A percentile compares a stretch with the other conserved stretches of the same genome.
Conservation (phyloP, 306 rosid species). For the Cicer arietinum region DNA sequence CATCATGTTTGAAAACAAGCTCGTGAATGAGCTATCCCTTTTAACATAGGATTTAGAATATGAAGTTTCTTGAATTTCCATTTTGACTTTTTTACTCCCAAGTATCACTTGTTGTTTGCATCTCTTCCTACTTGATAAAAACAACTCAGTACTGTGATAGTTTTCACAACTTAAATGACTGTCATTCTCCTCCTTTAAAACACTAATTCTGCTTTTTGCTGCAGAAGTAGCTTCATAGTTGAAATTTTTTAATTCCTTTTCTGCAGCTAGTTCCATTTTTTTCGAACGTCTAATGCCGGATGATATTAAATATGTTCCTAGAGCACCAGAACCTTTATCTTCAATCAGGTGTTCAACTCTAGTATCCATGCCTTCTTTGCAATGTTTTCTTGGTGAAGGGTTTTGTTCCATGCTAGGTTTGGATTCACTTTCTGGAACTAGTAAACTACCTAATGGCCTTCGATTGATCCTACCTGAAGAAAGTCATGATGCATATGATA, state of each 20-base stretch:
- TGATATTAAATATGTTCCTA: slow-evolving; percentile 34
- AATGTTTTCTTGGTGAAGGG: slow-evolving; percentile 44
- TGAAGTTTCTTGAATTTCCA: slow-evolving; percentile 51
- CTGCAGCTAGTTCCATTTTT: slow-evolving; percentile 60
- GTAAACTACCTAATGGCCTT: slow-evolving; percentile 38
- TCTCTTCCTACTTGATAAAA: slow-evolving; percentile 58
- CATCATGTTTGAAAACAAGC: slow-evolving; percentile 77
- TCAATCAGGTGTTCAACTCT: slow-evolving; percentile 37
- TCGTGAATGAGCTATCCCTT: slow-evolving; percentile 82
- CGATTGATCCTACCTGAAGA: slow-evolving; percentile 50
- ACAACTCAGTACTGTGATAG: slow-evolving; percentile 55
- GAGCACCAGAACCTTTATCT: slow-evolving; percentile 42
- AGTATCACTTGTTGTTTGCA: slow-evolving; percentile 58
- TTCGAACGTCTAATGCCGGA: slow-evolving; percentile 44
- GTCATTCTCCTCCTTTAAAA: slow-evolving; percentile 51
- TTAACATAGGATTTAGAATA: slow-evolving; percentile 47
- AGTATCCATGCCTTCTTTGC: slow-evolving; percentile 40
- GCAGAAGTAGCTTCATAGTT: slow-evolving; percentile 45
- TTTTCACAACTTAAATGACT: slow-evolving; percentile 67
- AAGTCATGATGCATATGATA: slow-evolving; percentile 35
- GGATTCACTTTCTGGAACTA: slow-evolving; percentile 46
- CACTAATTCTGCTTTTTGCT: slow-evolving; percentile 38
- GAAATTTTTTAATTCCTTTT: slow-evolving; percentile 57
- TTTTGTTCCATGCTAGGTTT: slow-evolving; percentile 43
- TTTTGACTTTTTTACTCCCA: slow-evolving; percentile 60